Evolutionary conservation across 2,329 filamentous ascomycete genomes (phyloP).

Genomic region (Cordyceps fumosorosea): DNA sequence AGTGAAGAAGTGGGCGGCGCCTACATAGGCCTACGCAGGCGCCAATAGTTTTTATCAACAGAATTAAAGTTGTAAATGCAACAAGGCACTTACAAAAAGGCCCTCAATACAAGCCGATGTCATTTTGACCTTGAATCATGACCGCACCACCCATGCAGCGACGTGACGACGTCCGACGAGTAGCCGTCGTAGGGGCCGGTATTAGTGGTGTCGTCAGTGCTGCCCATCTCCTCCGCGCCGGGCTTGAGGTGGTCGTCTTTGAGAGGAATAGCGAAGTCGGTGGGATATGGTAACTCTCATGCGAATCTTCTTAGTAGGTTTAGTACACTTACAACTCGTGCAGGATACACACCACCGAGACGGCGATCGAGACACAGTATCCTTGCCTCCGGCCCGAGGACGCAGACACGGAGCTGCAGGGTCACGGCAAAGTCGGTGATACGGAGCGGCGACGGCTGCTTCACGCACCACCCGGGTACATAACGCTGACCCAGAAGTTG

Average conservation of each 20-base stretch:
- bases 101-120: too few species aligned
- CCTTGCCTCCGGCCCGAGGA: not conserved
- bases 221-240: constrained; percentile 30
- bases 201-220: constrained; percentile 34
- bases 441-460: not conserved
- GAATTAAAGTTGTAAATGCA: not conserved
- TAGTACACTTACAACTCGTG: too few species aligned
- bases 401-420: not conserved
- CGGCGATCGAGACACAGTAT: not conserved
- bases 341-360: not conserved
- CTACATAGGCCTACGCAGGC: not conserved
- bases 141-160: not conserved
- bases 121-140: too few species aligned
- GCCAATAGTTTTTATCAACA: not conserved
- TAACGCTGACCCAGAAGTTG: not conserved
- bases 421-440: not conserved
- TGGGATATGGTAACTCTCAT: constrained; percentile 35
- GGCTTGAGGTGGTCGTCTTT: constrained; percentile 31
- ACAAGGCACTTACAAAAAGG: not conserved
- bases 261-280: constrained; percentile 28
- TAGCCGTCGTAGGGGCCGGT: constrained; percentile 35
- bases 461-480: not conserved
- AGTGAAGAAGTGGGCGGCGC: not conserved
- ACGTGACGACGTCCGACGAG: constrained; percentile 9
- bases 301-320: too few species aligned